A percentile compares a stretch with the other conserved stretches of the same genome.
Conservation (phyloP, 192 early-diverging fungal species). For the Ambispora gerdemannii region DNA sequence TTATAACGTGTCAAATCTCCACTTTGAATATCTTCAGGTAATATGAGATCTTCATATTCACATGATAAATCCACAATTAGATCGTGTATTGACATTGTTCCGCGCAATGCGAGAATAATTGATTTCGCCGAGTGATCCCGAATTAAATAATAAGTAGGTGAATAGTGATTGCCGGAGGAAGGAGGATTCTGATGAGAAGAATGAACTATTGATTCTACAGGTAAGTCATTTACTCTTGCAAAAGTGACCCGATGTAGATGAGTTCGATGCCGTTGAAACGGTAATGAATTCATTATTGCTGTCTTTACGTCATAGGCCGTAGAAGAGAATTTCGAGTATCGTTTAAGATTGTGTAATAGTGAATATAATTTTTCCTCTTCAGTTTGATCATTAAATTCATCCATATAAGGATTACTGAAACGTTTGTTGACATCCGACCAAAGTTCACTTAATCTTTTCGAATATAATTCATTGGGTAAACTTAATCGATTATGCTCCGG, state of each 20-base stretch:
- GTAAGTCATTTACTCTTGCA: constrained; percentile 30
- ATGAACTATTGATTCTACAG: constrained; percentile 40
- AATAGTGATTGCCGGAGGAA: constrained; percentile 36
- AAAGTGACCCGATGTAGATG: constrained; percentile 18
- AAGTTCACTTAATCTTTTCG: constrained; percentile 12
- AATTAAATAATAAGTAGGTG: constrained; percentile 48
- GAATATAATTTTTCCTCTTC: constrained; percentile 30
- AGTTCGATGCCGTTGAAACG: not conserved
- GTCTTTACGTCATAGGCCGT: constrained; percentile 33
- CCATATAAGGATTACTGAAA: constrained; percentile 26
- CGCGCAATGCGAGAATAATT: constrained; percentile 48
- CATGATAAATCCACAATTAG: constrained; percentile 50
- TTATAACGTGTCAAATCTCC: constrained; percentile 33
- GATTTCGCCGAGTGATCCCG: constrained; percentile 42
- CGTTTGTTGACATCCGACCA: constrained; percentile 14
- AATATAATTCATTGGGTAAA: constrained; percentile 2
- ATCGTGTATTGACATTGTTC: constrained; percentile 50
- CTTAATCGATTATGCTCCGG: constrained; percentile 3
- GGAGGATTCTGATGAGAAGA: constrained; percentile 38
- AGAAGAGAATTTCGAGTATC: constrained; percentile 39
- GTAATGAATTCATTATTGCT: not conserved
- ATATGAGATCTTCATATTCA: constrained; percentile 43
- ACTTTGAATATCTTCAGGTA: constrained; percentile 39
- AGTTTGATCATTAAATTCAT: constrained; percentile 22
- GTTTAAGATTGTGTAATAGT: constrained; percentile 33